Base-by-base conservation (phyloP, 345 rosid species). In the Viola odorata region DNA sequence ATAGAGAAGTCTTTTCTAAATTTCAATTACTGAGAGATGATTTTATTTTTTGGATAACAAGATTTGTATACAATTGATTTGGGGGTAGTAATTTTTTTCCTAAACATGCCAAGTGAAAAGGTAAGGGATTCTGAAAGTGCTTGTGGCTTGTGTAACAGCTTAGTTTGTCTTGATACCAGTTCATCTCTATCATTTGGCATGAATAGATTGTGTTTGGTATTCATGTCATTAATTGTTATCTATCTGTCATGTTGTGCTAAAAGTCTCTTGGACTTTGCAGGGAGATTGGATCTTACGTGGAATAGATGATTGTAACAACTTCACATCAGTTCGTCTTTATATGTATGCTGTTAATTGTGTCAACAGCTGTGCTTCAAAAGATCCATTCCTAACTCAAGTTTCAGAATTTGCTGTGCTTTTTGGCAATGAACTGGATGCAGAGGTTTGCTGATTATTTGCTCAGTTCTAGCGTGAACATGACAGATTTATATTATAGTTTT, bases 361-460 rank as follows among this genome's bases (percentile, higher is more conserved):
- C 50, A 85, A 86, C 68, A 69, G 42, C 49, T 95, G 88, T 63
- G 67, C 82, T 74, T 79, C 95, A 48, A 94, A 86, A 80, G 99
- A 94, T 85, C 80, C 87, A 57, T 94, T 90, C 80, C 62, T 88
- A 74, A 83, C 80, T 41, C 81, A 94, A 81, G 95, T 86, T 77
- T 86, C 95, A 57, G 86, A 86, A 37, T 94, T 90, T 68, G 95
- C 97, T 6, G 83, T 94, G 77, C 80, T 94, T 70, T 88, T 88
- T 82, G 91, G 97, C 88, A 90, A 79, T 72, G 91, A 88, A 91
- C 97, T 94, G 96, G 99, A 94, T 94, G 97, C 96, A 88, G 99
- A 94, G 99, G 99, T 94, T 76, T 56, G 53, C 45, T 51, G 6
- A 55, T 58, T 42, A 47, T 67, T 63, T 48, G 38, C 5, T 41